Conservation (phyloP, 306 rosid species). For the Morella rubra region DNA sequence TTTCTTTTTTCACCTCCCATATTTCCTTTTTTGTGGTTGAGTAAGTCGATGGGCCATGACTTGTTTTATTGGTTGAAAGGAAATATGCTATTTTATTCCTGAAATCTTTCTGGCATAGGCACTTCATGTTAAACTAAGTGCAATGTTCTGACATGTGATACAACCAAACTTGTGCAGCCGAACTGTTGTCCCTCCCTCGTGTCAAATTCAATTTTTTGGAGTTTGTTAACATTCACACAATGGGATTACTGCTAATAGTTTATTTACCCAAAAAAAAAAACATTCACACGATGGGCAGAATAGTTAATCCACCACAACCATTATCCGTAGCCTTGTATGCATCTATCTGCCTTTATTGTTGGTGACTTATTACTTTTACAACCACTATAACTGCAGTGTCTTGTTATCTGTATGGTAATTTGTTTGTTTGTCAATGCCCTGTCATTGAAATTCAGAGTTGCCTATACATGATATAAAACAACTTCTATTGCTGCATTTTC, state of each 20-base stretch:
- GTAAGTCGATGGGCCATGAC: constrained; percentile 1
- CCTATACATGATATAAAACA: no score
- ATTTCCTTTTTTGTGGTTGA: background rate
- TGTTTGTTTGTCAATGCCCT: background rate
- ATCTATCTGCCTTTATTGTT: background rate
- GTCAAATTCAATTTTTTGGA: no score
- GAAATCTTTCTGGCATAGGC: background rate
- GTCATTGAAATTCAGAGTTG: background rate
- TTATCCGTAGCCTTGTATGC: background rate
- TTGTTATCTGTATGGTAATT: no score
- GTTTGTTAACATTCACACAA: no score
- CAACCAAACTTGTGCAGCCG: background rate
- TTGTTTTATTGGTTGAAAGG: background rate
- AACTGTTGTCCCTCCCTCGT: no score
- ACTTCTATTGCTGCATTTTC: no score
- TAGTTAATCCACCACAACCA: background rate
- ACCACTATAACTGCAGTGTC: background rate
- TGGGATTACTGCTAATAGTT: no score
- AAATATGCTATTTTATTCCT: background rate
- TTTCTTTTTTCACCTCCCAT: background rate
- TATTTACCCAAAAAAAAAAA: background rate
- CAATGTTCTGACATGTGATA: background rate
- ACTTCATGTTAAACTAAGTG: background rate
- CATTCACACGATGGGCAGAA: background rate
- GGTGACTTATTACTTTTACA: background rate